Evolutionary conservation across 1,284 basidiomycete species (phyloP), one percentile per base, ranked within the genome.

Genomic region (Microbotryum lychnidis-dioicae): DNA sequence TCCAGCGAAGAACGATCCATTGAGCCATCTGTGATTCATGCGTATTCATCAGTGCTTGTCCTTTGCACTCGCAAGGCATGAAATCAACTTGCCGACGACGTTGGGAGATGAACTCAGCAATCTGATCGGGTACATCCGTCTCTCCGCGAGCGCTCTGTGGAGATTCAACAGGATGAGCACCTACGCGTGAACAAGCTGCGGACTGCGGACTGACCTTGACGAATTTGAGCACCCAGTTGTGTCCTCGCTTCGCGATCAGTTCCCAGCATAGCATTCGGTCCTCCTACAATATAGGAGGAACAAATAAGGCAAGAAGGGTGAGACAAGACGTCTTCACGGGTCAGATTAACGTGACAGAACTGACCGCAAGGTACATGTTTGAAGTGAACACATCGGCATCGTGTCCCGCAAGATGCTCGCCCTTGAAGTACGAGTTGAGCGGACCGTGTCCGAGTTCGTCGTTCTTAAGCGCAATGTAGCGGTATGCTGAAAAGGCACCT

Each of bases 251-350:
- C 0, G 94, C 91, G 50, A 97, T 85, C 23, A 99, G 83, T 75
- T 98, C 94, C 72, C 97, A 99, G 73, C 94, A 98, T 25, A 97
- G 79, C 58, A 98, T 97, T 62, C 96, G 89, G 83, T 94, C 77
- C 60, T 76, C 75, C 44, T 75, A 49, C 12, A 65, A 47, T 1
- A 47, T 1, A 42, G 37, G 37, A 50, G 66, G 52, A 57, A 20
- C 59, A 29, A 46, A 44, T 2, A n/a, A 10, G 6, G 18, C 21
- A 14, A 44, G 9, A 54, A 31, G 52, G 7, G 5, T 23, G 18
- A 42, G 37, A 9, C 47, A 57, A 51, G 33, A 48, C 21, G 45
- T 46, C 31, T 14, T n/a, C 27, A 23, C 27, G 9, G 42, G 29
- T 47, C 23, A 46, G 18, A 27, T 4, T 14, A 33, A 6, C 10